phyloP scores from a whole-genome alignment of 495 filamentous ascomycete genomes.

The Penicillium ucsense region DNA sequence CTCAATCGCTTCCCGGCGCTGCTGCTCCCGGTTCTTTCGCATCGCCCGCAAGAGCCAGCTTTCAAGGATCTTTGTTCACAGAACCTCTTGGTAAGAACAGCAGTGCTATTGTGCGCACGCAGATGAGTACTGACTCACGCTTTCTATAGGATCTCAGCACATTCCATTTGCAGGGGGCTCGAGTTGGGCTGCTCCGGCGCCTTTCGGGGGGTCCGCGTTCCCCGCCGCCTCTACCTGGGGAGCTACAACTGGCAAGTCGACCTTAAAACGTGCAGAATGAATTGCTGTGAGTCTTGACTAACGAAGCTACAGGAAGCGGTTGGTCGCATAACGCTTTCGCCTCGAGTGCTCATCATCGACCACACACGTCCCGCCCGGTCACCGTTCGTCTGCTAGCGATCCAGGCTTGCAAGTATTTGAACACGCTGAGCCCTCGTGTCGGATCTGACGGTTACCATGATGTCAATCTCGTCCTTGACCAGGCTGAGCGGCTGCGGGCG shows the following conservation, averaged over 20 bases:
- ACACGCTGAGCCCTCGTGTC: slow-evolving; percentile 25
- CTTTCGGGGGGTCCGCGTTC: slow-evolving; percentile 35
- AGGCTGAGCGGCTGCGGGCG: slow-evolving; percentile 52
- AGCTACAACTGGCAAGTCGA: slow-evolving; percentile 25
- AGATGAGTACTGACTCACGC: slow-evolving; percentile 6
- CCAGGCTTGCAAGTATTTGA: slow-evolving; percentile 50
- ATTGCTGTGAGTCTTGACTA: slow-evolving; percentile 3
- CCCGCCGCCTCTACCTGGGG: slow-evolving; percentile 34
- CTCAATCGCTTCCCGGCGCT: slow-evolving; percentile 32
- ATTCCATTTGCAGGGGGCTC: slow-evolving; percentile 23
- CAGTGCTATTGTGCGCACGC: no score
- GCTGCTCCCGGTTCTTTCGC: slow-evolving; percentile 24
- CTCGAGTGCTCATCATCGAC: slow-evolving; percentile 31
- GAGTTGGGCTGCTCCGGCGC: slow-evolving; percentile 24
- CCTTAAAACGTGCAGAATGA: neutral
- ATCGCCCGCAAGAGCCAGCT: slow-evolving; percentile 34
- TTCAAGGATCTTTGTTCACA: slow-evolving; percentile 40
- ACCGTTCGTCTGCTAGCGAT: slow-evolving; percentile 49
- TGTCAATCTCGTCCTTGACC: slow-evolving; percentile 52
- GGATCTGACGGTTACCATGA: slow-evolving; percentile 49
- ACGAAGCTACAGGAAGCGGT: slow-evolving; percentile 27
- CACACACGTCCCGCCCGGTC: slow-evolving; percentile 42
- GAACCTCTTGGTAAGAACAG: slow-evolving; percentile 31
- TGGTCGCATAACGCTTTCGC: slow-evolving; percentile 47
- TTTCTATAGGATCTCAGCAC: slow-evolving; percentile 21